A percentile compares a stretch with the other conserved stretches of the same genome.
phyloP scores from a whole-genome alignment of 176 grass and related monocot genomes.

The Rhynchospora tenuis region DNA sequence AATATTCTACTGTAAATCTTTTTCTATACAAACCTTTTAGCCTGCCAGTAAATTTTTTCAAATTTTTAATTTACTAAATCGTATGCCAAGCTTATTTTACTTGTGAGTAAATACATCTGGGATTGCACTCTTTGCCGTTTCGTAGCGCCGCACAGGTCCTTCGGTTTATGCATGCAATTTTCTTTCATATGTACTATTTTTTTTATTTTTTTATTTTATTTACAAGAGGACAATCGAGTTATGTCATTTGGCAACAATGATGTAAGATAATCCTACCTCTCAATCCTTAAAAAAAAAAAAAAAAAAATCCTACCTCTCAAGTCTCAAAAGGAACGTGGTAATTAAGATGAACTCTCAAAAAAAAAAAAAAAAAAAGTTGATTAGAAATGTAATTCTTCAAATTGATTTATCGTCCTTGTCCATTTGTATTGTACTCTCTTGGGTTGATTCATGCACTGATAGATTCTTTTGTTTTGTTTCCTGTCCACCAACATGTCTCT shows the following conservation, averaged over 20 bases:
- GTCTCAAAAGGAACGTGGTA: background rate
- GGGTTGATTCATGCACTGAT: background rate
- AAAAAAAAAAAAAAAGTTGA: background rate
- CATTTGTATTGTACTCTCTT: background rate
- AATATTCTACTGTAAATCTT: no score
- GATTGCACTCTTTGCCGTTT: no score
- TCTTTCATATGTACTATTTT: background rate
- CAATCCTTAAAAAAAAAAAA: background rate
- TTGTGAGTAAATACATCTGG: no score
- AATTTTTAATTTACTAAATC: no score
- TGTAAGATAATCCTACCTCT: no score
- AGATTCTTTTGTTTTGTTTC: slow-evolving; percentile 6
- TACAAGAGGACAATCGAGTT: background rate
- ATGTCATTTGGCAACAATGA: background rate
- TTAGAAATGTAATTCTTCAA: background rate
- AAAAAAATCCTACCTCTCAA: background rate
- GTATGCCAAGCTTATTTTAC: no score
- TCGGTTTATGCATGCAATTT: background rate
- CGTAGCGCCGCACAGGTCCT: no score
- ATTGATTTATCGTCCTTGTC: background rate
- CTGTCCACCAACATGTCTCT: background rate
- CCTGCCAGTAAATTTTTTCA: no score
- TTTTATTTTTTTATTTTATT: background rate
- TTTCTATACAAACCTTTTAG: no score
- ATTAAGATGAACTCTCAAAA: background rate